A percentile compares a stretch with the other conserved stretches of the same genome.
Evolutionary conservation across 2,329 filamentous ascomycete species (phyloP).

Genomic region (Neopestalotiopsis clavispora): DNA sequence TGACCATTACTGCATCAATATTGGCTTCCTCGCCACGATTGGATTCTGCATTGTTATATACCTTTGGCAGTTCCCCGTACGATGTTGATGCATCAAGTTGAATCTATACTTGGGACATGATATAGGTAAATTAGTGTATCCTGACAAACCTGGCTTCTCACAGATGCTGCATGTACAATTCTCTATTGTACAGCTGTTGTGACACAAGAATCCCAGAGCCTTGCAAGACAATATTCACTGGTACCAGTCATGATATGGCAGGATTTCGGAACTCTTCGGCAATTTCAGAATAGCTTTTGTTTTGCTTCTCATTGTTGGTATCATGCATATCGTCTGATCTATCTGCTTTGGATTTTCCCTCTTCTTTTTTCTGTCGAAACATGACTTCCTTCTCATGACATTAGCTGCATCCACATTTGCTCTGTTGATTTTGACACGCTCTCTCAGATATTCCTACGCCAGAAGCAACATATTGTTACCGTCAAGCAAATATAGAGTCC

Average conservation of each 20-base stretch:
- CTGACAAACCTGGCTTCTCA: no score
- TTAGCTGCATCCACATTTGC: not conserved
- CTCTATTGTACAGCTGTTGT: no score
- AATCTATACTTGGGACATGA: no score
- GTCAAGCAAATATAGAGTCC: not conserved
- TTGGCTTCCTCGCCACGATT: not conserved
- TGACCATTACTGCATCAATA: constrained; percentile 12
- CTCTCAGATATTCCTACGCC: not conserved
- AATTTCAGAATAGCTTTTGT: not conserved
- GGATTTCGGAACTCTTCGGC: not conserved
- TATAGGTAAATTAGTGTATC: no score
- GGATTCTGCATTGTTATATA: not conserved
- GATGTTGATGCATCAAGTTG: not conserved
- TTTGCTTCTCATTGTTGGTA: constrained; percentile 7
- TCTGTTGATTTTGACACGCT: not conserved
- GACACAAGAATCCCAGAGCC: no score
- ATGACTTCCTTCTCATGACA: not conserved
- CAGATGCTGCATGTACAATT: no score
- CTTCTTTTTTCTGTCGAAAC: not conserved
- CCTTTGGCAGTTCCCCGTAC: not conserved
- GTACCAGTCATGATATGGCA: not conserved
- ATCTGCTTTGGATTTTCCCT: not conserved
- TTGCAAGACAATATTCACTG: not conserved
- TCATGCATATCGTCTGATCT: constrained; percentile 10
- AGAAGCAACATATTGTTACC: not conserved